phyloP scores from a whole-genome alignment of 139 green algal genomes.

The Chlorella sp. region DNA sequence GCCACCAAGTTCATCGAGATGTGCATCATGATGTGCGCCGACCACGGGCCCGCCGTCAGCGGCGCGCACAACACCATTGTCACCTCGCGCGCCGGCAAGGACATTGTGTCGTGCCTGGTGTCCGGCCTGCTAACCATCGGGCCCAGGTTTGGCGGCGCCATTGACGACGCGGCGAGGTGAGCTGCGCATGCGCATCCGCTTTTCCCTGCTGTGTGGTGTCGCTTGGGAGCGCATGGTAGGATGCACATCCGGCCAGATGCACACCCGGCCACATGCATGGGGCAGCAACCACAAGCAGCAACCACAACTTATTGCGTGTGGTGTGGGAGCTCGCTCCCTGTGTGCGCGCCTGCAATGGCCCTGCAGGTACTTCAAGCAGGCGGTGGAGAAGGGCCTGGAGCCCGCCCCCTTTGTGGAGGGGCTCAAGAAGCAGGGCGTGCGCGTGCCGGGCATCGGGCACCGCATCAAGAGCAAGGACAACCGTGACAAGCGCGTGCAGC shows the following conservation, averaged over 20 bases:
- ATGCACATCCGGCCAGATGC: too few species aligned
- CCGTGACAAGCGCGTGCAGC: slow-evolving; percentile 88
- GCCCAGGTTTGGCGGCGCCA: slow-evolving; percentile 84
- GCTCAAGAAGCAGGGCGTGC: slow-evolving; percentile 73
- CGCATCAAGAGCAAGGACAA: slow-evolving; percentile 96
- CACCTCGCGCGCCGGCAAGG: slow-evolving; percentile 75
- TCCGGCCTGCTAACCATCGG: slow-evolving; percentile 80
- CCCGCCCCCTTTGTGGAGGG: slow-evolving; percentile 80
- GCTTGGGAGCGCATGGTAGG: too few species aligned
- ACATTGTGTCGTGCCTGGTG: slow-evolving; percentile 79
- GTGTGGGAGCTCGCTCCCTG: too few species aligned
- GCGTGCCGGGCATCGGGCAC: slow-evolving; percentile 79
- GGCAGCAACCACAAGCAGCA: too few species aligned
- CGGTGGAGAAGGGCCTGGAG: slow-evolving; percentile 36
- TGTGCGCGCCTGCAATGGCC: background rate
- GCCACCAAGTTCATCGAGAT: slow-evolving; percentile 93
- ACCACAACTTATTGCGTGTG: too few species aligned
- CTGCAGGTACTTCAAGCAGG: slow-evolving; percentile 63
- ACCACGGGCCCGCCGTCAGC: slow-evolving; percentile 89
- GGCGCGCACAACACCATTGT: slow-evolving; percentile 94
- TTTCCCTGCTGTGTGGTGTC: too few species aligned
- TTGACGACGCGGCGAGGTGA: slow-evolving; percentile 84
- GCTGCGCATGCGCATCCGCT: too few species aligned
- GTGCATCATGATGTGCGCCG: slow-evolving; percentile 90
- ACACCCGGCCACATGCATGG: too few species aligned